These are phyloP conservation scores for Ustilago curta DNA, from an alignment of 1,284 basidiomycete genomes.

Conservation along the genomic window DNA sequence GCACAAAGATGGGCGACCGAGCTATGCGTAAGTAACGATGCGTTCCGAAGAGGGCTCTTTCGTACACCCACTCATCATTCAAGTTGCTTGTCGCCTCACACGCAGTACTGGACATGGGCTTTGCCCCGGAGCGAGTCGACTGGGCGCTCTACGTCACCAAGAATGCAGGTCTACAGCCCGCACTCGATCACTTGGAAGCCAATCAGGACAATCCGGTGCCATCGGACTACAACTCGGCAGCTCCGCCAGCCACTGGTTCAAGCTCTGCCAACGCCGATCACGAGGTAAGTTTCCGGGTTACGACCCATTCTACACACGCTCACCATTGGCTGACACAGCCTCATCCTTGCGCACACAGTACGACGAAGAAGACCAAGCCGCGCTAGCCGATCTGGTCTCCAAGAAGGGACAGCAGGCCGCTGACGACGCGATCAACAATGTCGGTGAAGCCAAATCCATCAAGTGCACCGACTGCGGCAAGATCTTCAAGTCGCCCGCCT, in stretches of 20 bases:
- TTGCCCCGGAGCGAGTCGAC: slow-evolving; percentile 62
- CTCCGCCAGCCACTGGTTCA: slow-evolving; percentile 15
- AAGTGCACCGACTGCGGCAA: slow-evolving; percentile 66
- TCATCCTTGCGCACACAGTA: slow-evolving; percentile 25
- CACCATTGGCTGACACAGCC: too few relatives aligned
- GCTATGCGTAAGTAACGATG: slow-evolving; percentile 35
- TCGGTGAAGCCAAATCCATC: slow-evolving; percentile 62
- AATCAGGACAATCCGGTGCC: slow-evolving; percentile 63
- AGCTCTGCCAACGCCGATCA: slow-evolving; percentile 25
- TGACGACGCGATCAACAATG: slow-evolving; percentile 48
- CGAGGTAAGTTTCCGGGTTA: slow-evolving; percentile 27
- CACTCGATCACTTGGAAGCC: slow-evolving; percentile 67
- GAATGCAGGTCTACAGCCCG: slow-evolving; percentile 58
- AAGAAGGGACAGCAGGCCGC: slow-evolving; percentile 57
- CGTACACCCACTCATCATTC: slow-evolving; percentile 1
- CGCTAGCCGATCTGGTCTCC: slow-evolving; percentile 49
- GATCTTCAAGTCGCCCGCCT: slow-evolving; percentile 78
- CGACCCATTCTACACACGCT: too few relatives aligned
- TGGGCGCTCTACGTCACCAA: slow-evolving; percentile 65
- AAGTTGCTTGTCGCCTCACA: background rate
- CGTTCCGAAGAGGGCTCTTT: background rate
- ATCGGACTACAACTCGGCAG: slow-evolving; percentile 43
- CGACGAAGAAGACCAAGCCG: slow-evolving; percentile 62
- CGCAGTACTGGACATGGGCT: slow-evolving; percentile 67
- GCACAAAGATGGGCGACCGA: slow-evolving; percentile 41